Percentiles rank a stretch among this genome's conserved stretches.
phyloP scores from a whole-genome alignment of 208 protist genomes.

The Acanthamoeba quina region DNA sequence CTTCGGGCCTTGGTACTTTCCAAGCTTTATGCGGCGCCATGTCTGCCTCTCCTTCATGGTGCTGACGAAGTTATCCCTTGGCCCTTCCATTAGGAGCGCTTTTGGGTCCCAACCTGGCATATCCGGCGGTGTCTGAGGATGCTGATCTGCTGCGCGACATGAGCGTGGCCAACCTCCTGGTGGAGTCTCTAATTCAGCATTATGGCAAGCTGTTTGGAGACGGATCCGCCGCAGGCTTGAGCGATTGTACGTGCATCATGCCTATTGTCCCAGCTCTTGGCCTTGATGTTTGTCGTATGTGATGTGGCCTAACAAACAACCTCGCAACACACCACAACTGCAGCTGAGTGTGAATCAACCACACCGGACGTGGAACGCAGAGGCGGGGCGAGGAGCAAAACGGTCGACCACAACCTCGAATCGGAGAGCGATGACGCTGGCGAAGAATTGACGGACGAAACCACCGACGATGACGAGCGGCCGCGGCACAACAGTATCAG shows the following conservation, averaged over 20 bases:
- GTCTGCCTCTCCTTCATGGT: neutral
- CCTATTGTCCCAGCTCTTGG: too few relatives aligned
- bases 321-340: neutral
- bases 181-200: constrained; percentile 46
- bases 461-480: constrained; percentile 28
- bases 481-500: neutral
- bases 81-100: neutral
- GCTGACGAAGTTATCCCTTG: neutral
- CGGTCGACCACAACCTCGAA: neutral
- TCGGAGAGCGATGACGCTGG: constrained; percentile 37
- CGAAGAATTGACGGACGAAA: constrained; percentile 35
- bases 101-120: constrained; percentile 54
- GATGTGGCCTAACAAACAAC: neutral
- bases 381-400: neutral
- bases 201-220: constrained; percentile 38
- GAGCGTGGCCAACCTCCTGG: constrained; percentile 37
- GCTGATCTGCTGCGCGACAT: constrained; percentile 61
- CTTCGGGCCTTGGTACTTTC: constrained; percentile 22
- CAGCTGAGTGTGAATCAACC: neutral
- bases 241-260: neutral
- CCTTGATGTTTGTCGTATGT: neutral
- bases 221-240: neutral
- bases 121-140: constrained; percentile 50
- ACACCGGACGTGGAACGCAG: neutral
- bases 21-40: neutral